Evolutionary conservation across 176 grass and related monocot genomes (phyloP).

Genomic region (Oryza meridionalis): DNA sequence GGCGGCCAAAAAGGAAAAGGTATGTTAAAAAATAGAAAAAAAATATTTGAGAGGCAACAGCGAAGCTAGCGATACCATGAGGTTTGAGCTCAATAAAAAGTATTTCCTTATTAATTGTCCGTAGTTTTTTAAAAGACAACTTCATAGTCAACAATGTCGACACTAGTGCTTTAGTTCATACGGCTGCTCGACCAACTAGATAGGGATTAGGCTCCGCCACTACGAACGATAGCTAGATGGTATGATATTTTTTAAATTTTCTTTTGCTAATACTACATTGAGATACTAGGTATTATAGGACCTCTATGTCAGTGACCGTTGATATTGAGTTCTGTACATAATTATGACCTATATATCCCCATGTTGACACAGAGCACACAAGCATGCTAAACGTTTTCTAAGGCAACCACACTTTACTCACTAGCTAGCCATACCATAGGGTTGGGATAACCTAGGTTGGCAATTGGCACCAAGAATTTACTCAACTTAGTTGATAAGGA

Average conservation of each 20-base stretch:
- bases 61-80: too few species aligned
- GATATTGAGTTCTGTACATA: not conserved
- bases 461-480: not conserved
- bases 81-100: not conserved
- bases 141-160: too few species aligned
- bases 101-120: not conserved
- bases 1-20: not conserved
- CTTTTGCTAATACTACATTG: not conserved
- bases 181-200: not conserved
- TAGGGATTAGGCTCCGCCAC: not conserved
- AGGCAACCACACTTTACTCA: not conserved
- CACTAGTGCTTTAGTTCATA: not conserved
- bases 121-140: too few species aligned
- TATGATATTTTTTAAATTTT: not conserved
- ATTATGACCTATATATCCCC: not conserved
- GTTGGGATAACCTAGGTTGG: not conserved
- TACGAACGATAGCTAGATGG: not conserved
- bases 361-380: not conserved
- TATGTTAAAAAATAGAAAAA: not conserved
- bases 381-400: not conserved
- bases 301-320: not conserved
- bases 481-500: not conserved
- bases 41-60: too few species aligned
- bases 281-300: not conserved
- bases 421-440: not conserved